phyloP scores from a whole-genome alignment of 106 monocot species.

The Acanthochlamys bracteata region DNA sequence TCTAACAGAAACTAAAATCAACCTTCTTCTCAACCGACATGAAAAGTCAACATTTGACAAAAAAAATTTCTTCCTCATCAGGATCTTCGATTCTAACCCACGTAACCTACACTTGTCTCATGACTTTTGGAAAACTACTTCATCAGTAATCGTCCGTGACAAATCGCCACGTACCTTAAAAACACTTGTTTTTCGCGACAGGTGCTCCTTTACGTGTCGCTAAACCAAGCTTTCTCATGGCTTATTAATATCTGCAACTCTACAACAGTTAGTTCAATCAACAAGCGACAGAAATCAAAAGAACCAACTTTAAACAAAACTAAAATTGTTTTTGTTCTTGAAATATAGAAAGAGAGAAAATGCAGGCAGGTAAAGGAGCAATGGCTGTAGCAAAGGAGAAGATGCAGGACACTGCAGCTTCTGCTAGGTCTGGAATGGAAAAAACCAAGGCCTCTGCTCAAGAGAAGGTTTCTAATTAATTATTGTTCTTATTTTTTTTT shows the following conservation, averaged over 20 bases:
- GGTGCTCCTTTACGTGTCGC: neutral
- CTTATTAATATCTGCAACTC: too few relatives aligned
- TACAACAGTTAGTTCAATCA: neutral
- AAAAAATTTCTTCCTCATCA: too few relatives aligned
- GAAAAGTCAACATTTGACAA: too few relatives aligned
- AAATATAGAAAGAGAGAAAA: neutral
- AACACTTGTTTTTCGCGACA: too few relatives aligned
- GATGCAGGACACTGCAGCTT: conserved; percentile 8
- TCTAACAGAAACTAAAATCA: too few relatives aligned
- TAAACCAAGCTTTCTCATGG: neutral
- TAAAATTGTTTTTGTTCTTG: neutral
- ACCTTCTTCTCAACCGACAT: too few relatives aligned
- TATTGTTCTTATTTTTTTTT: neutral
- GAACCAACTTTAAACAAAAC: neutral
- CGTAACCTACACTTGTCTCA: too few relatives aligned
- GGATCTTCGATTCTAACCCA: too few relatives aligned
- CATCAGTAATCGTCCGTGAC: too few relatives aligned
- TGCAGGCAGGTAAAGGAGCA: conserved; percentile 8
- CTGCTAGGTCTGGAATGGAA: conserved; percentile 11
- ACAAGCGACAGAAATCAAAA: neutral
- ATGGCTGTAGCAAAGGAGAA: conserved; percentile 12
- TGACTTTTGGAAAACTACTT: too few relatives aligned
- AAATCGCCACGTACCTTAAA: too few relatives aligned
- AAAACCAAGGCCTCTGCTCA: conserved; percentile 8
- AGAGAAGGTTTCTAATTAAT: neutral